These are phyloP conservation scores for Fusarium brevicatenulatum DNA, from an alignment of 2,329 filamentous ascomycete species.

Conservation along the genomic window DNA sequence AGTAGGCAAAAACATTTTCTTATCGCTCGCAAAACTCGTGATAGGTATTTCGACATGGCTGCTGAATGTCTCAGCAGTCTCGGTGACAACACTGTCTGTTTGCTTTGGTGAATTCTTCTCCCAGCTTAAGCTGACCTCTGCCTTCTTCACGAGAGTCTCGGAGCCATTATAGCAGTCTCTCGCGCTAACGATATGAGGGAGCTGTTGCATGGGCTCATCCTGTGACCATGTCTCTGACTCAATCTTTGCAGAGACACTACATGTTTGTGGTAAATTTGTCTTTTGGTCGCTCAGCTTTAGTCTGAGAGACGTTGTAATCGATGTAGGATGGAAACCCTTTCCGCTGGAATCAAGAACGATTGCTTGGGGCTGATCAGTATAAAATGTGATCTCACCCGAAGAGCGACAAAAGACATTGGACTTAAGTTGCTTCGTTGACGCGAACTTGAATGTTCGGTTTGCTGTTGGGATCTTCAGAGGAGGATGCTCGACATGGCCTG, in stretches of 20 bases:
- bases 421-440: slow-evolving; percentile 9
- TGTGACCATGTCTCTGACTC: slow-evolving; percentile 19
- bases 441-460: background rate
- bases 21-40: background rate
- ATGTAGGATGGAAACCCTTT: background rate
- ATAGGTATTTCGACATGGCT: slow-evolving; percentile 4
- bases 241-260: slow-evolving; percentile 9
- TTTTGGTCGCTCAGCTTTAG: background rate
- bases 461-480: background rate
- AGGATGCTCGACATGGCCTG: background rate
- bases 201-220: slow-evolving; percentile 16
- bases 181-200: background rate
- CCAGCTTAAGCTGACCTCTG: background rate
- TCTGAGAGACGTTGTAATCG: background rate
- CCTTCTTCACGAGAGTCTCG: background rate
- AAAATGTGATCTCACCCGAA: background rate
- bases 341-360: background rate
- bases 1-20: slow-evolving; percentile 13
- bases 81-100: background rate
- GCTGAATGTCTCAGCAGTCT: background rate
- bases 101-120: background rate
- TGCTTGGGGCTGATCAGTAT: background rate
- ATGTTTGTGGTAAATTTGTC: background rate
- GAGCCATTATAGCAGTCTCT: background rate
- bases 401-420: slow-evolving; percentile 9